A percentile compares a stretch with the other conserved stretches of the same genome.
phyloP scores from a whole-genome alignment of 768 basidiomycete species.

The Candolleomyces efflorescens region DNA sequence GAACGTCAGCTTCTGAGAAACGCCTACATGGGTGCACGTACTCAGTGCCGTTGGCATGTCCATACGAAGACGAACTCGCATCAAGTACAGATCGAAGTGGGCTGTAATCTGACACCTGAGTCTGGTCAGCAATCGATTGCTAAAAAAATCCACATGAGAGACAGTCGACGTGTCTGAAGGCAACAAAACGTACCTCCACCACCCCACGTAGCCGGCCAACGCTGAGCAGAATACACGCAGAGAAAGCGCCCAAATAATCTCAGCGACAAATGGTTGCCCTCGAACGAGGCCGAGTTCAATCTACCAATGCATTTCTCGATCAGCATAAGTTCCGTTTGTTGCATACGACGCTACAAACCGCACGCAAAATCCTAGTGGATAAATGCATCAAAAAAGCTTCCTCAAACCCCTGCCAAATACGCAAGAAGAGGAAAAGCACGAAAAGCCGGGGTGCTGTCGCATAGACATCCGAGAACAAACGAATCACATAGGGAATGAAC shows the following conservation, averaged over 20 bases:
- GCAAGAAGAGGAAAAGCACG: conserved; percentile 16
- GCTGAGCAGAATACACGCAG: not conserved
- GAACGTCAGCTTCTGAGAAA: too few species aligned
- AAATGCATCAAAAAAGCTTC: conserved; percentile 22
- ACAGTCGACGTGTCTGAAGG: not conserved
- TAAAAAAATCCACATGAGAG: conserved; percentile 2
- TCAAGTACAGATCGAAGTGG: conserved; percentile 23
- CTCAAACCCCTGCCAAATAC: conserved; percentile 21
- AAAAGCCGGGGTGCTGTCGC: conserved; percentile 16
- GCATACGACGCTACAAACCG: conserved; percentile 7
- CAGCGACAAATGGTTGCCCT: not conserved
- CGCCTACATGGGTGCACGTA: not conserved
- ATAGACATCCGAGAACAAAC: conserved; percentile 21
- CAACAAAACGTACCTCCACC: not conserved
- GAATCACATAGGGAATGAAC: conserved; percentile 14
- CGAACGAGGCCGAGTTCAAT: not conserved
- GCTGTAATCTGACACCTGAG: conserved; percentile 17
- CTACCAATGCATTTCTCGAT: not conserved
- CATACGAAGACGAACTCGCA: conserved; percentile 18
- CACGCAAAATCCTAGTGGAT: conserved; percentile 17
- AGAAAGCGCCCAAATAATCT: not conserved
- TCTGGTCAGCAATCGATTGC: conserved; percentile 4
- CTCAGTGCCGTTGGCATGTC: conserved; percentile 23
- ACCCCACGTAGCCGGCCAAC: not conserved
- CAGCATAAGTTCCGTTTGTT: conserved; percentile 3